Evolutionary conservation across 1,139 yeast genomes (phyloP), one percentile per base, ranked within the genome.

Genomic region (Sugiyamaella novakii): DNA sequence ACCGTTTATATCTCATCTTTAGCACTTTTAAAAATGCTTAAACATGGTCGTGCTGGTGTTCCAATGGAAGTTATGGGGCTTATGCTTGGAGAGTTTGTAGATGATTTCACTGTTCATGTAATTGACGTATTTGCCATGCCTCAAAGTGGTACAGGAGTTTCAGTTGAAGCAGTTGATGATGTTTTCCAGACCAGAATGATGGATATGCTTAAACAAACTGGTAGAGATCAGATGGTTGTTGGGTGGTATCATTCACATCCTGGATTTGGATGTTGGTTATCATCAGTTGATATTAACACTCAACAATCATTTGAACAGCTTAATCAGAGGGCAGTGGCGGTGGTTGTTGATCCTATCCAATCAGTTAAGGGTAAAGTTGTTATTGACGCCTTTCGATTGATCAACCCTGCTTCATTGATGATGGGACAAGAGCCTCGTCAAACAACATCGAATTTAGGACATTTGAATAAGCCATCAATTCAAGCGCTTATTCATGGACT

Each of bases 11-110:
- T 94, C 52, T 92, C 98, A 30, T 89, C 98, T 31, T 77, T 94
- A 61, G 99, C 99, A 2, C 74, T 94, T 52, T 76, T 94, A 55
- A 94, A 94, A 70, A 92, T 92, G 98, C 80, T 92, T 65, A 92
- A 91, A 70, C 98, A 92, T 66, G 98, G 98, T 40, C 79, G 98
- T 64, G 98, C 98, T 1, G 99, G 99, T 65, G 98, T 94, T 49
- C 99, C 99, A 14, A 94, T 94, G 99, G 99, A 94, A 74, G 99
- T 94, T 44, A 94, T 94, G 99, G 99, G 99, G 2, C 78, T 94
- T 58, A 94, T 94, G 99, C 79, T 94, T 60, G 99, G 99, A 45
- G 98, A 92, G 61, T 91, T 92, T 70, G 95, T 94, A 22, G 98
- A 94, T 68, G 98, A 94, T 55, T 92, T 87, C 71, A 94, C 98